phyloP scores from a whole-genome alignment of 257 asterid genomes.

The Coffea canephora region DNA sequence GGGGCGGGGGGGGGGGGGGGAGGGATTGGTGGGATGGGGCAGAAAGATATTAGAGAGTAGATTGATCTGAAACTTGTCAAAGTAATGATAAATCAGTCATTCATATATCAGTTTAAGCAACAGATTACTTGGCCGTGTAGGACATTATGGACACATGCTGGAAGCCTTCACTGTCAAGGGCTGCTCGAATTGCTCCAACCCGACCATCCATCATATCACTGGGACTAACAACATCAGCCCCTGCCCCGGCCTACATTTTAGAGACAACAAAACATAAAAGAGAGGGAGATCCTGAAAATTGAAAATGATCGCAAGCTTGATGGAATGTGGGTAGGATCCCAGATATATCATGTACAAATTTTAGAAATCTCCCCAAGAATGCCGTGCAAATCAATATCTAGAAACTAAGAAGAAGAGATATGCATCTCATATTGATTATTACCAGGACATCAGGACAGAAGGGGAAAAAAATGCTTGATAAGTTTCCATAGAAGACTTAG shows the following conservation, averaged over 20 bases:
- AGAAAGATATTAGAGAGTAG: too few relatives aligned
- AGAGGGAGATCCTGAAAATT: constrained; percentile 4
- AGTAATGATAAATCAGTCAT: background rate
- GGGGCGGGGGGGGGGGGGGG: too few relatives aligned
- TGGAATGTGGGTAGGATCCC: background rate
- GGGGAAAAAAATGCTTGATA: background rate
- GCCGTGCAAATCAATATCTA: background rate
- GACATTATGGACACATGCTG: constrained; percentile 90
- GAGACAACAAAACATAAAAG: background rate
- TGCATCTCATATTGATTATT: background rate
- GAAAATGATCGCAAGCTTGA: background rate
- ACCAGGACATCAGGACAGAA: background rate
- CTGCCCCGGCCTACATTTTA: constrained; percentile 77
- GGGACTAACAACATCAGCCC: constrained; percentile 98
- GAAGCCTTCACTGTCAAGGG: constrained; percentile 91
- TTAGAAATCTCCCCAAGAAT: background rate
- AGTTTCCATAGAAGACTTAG: background rate
- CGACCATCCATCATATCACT: constrained; percentile 99
- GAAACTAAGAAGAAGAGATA: constrained; percentile 7
- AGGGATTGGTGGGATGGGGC: too few relatives aligned
- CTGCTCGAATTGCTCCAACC: constrained; percentile 86
- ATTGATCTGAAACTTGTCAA: background rate
- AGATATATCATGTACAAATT: background rate
- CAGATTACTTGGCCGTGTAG: constrained; percentile 80
- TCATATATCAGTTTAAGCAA: background rate